A percentile compares a stretch with the other conserved stretches of the same genome.
These are phyloP conservation scores for Lignosus rhinocerotis DNA, from an alignment of 1,284 basidiomycete species.

Conservation along the genomic window DNA sequence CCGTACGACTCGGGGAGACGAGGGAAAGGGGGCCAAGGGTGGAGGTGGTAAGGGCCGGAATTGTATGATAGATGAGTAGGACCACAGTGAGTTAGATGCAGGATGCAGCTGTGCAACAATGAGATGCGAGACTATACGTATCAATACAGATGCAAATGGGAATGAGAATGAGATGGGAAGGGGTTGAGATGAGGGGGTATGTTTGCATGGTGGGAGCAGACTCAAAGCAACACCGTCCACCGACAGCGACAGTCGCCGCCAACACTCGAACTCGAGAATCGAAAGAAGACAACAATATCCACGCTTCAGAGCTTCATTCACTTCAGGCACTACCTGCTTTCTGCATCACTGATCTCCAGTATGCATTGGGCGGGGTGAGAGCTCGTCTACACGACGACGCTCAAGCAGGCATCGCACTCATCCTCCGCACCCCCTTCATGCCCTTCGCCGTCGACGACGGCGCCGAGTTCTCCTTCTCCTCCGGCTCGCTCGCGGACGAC, in stretches of 20 bases:
- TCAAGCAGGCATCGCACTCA: slow-evolving; percentile 26
- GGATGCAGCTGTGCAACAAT: slow-evolving; percentile 15
- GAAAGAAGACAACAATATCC: background rate
- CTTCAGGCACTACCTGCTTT: background rate
- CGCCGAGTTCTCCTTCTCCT: slow-evolving; percentile 45
- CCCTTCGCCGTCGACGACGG: slow-evolving; percentile 24
- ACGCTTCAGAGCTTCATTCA: no score
- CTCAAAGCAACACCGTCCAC: slow-evolving; percentile 14
- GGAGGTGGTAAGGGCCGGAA: background rate
- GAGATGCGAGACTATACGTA: slow-evolving; percentile 20
- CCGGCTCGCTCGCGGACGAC: slow-evolving; percentile 37
- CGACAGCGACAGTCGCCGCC: background rate
- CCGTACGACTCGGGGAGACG: background rate
- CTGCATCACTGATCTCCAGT: background rate
- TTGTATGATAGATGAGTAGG: background rate
- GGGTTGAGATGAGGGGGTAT: slow-evolving; percentile 8
- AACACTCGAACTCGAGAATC: background rate
- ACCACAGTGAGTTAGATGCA: slow-evolving; percentile 3
- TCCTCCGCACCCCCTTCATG: slow-evolving; percentile 18
- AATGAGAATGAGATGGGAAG: slow-evolving; percentile 1
- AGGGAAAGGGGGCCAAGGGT: background rate
- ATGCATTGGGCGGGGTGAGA: no score
- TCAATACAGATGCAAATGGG: slow-evolving; percentile 19
- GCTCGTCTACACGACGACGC: background rate
- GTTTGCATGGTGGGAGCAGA: slow-evolving; percentile 5